Base-by-base conservation (phyloP, 2,329 filamentous ascomycete species). In the Mariannaea sp. region DNA sequence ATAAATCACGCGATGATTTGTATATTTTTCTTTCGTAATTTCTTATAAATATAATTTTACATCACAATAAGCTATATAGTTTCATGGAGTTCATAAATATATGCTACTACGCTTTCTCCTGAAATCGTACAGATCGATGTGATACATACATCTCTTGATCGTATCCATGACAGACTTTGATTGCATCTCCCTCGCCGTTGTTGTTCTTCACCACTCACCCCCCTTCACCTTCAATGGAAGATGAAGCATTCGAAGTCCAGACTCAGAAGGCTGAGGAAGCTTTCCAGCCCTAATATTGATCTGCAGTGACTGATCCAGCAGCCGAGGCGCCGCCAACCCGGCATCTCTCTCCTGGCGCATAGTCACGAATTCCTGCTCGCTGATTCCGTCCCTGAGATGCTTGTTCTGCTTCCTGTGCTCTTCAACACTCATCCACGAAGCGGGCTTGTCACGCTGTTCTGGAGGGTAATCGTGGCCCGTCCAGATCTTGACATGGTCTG, bases 401-500 rank as follows among this genome's bases (percentile, higher is more conserved):
- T 75, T 78, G 53, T 83, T 83, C 9, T 69, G 56, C 27, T 60
- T 53, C n/a, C 62, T 71, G 24, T 83, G 80, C 6, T 78, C 73
- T 1, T 58, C 58, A 0, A 83, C 79, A 1, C 69, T 81, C 56
- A 76, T 68, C 24, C 63, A 79, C 0, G 80, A 66, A 0, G 73
- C 53, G 0, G 78, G 73, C 0, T 57, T 65, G 0, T 52, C 51
- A 4, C 76, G 70, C 0, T 45, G 61, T 1, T 62, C 65, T 0
- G 80, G 78, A 0, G 68, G 68, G 53, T 83, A 84, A 57, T 84
- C 81, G 50, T 84, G 81, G 0, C 80, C 80, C 0, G 75, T 78
- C 74, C 79, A 84, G 38, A 84, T 73, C 42, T 74, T 77, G 36
- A 74, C 71, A 22, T 80, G 61, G 2, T 66, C 70, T 0, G 76